Evolutionary conservation across 257 asterid genomes (phyloP).

Genomic region (Forsythia suspensa): DNA sequence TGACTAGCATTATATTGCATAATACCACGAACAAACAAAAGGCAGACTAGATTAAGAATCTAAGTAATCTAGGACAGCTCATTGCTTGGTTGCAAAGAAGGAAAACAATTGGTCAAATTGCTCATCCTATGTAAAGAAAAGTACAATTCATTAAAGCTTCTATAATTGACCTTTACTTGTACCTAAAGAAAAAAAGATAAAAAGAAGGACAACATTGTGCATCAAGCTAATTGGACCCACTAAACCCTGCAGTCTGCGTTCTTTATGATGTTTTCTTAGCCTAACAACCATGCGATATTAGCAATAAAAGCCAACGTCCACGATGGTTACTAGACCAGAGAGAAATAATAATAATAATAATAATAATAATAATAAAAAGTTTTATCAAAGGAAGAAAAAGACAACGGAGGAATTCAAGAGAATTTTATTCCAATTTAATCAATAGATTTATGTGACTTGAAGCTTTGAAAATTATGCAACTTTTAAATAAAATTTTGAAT

Average conservation of each 20-base stretch:
- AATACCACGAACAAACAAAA: conserved; percentile 8
- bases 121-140: conserved; percentile 1
- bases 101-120: conserved; percentile 29
- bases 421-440: no score
- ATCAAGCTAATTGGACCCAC: conserved; percentile 24
- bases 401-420: no score
- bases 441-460: no score
- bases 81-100: conserved; percentile 21
- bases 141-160: not conserved
- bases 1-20: not conserved
- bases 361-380: no score
- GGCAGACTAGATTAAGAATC: conserved; percentile 4
- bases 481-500: no score
- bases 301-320: not conserved
- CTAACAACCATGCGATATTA: not conserved
- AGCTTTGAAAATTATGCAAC: no score
- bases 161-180: not conserved
- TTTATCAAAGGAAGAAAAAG: no score
- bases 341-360: no score
- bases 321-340: no score
- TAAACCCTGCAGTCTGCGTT: conserved; percentile 27
- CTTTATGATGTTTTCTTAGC: conserved; percentile 20
- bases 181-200: not conserved
- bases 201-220: not conserved
- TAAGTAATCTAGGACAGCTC: conserved; percentile 19